Percentiles rank a stretch among this genome's conserved stretches.
Conservation (phyloP, 345 rosid species). For the Linum trigynum region DNA sequence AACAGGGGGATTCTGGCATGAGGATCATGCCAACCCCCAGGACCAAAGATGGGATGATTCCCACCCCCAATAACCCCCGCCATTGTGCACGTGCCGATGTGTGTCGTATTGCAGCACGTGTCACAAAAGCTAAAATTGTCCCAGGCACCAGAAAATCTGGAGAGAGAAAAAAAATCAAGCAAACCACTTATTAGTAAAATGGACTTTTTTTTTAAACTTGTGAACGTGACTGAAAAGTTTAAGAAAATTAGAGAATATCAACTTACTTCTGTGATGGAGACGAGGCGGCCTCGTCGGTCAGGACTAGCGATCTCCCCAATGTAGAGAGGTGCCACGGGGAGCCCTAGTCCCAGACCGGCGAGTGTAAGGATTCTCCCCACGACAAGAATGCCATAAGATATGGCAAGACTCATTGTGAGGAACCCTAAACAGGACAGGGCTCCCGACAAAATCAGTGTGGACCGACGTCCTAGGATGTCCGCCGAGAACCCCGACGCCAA, state of each 20-base stretch:
- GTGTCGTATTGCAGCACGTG: not conserved
- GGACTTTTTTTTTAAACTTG: too few relatives aligned
- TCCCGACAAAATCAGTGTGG: not conserved
- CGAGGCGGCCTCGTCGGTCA: not conserved
- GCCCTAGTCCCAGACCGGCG: not conserved
- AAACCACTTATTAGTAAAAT: too few relatives aligned
- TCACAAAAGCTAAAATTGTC: not conserved
- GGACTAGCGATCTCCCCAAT: not conserved
- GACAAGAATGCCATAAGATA: not conserved
- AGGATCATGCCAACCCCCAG: not conserved
- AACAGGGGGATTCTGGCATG: not conserved
- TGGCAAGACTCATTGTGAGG: not conserved
- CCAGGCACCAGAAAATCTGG: not conserved
- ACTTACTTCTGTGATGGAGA: not conserved
- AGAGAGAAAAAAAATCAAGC: too few relatives aligned
- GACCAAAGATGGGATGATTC: not conserved
- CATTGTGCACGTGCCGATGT: not conserved
- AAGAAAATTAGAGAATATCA: not conserved
- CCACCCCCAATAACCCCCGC: not conserved
- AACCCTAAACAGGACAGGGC: not conserved
- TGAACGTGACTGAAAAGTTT: too few relatives aligned
- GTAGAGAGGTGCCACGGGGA: not conserved
- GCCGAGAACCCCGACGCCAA: not conserved
- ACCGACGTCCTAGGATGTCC: not conserved
- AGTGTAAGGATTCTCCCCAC: not conserved